A percentile compares a stretch with the other conserved stretches of the same genome.
phyloP scores from a whole-genome alignment of 805 yeast species.

The Metschnikowia baotianmanensis region DNA sequence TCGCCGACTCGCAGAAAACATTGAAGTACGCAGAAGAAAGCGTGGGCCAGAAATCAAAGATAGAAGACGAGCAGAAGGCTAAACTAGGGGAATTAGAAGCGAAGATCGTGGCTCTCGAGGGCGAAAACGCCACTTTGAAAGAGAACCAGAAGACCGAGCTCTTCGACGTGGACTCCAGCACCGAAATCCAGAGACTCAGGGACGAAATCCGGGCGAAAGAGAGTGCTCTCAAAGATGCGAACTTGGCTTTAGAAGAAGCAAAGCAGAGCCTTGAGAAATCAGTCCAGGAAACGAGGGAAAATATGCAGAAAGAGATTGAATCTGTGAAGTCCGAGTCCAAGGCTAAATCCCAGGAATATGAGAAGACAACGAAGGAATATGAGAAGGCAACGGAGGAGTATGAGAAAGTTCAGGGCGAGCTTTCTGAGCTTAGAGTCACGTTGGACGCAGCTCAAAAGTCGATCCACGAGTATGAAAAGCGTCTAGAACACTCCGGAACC shows the following conservation, averaged over 20 bases:
- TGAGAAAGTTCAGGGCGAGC: not conserved
- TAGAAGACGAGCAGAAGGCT: conserved; percentile 7
- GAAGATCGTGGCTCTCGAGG: conserved; percentile 1
- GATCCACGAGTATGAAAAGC: not conserved
- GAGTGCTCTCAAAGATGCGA: conserved; percentile 12
- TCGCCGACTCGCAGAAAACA: conserved; percentile 14
- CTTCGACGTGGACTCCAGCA: too few relatives aligned
- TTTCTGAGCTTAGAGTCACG: too few relatives aligned
- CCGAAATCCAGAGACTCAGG: conserved; percentile 3
- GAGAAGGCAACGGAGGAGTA: not conserved
- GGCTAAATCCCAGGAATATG: not conserved
- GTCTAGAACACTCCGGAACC: not conserved
- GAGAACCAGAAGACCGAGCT: not conserved
- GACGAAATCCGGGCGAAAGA: conserved; percentile 8
- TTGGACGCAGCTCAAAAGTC: not conserved
- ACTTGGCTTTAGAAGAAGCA: conserved; percentile 14
- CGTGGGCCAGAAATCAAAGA: conserved; percentile 8
- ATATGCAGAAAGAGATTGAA: conserved; percentile 12
- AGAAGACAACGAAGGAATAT: not conserved
- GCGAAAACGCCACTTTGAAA: not conserved
- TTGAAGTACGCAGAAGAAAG: conserved; percentile 18
- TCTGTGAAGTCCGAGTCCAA: not conserved
- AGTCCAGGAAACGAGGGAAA: conserved; percentile 9
- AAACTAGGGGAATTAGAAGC: not conserved
- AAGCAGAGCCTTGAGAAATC: conserved; percentile 1